Evolutionary conservation across 208 protist genomes (phyloP), one percentile per base, ranked within the genome.

Genomic region (Leishmania lainsoni): DNA sequence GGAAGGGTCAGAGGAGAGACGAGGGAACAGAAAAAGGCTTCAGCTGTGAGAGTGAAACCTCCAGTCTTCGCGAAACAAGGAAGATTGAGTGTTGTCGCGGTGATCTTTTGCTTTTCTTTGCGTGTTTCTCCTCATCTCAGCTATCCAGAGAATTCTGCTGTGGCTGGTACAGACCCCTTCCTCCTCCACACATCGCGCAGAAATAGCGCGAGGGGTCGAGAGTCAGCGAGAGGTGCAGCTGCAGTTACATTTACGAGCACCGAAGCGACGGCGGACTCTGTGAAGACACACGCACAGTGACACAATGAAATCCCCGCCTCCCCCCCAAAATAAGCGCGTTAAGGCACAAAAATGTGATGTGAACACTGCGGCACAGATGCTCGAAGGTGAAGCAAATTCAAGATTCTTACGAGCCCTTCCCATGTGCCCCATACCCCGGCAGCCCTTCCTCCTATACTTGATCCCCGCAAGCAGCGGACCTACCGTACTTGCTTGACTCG

Each of bases 231-330:
- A 22, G 16, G 69, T 48, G 22, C 29, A 51, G 10, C 9, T 16
- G 52, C 4, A 8, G 9, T 73, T 17, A 61, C 51, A 32, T 14
- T 45, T n/a, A 56, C 42, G 35, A 42, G 42, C 42, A 6, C 42
- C 42, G 51, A 61, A 2, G 16, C 12, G 51, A 76, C 48, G 72
- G 51, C 42, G 51, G 32, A 48, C 51, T 76, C 72, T 76, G 72
- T 76, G 72, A 76, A 4, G 51, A 76, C 72, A 76, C 45, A 75
- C 51, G 32, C 51, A 61, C 51, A 63, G 42, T 45, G 26, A 63
- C 51, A 32, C 71, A 32, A 61, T 5, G 59, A 48, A 45, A 58
- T 39, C 3, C 56, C n/a, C n/a, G n/a, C n/a, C n/a, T n/a, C n/a
- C 42, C 17, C 22, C 35, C 0, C 10, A 29, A 26, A 48, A 59